These are phyloP conservation scores for Aegilops umbellulata DNA, from an alignment of 176 grass and related monocot species.

Conservation along the genomic window DNA sequence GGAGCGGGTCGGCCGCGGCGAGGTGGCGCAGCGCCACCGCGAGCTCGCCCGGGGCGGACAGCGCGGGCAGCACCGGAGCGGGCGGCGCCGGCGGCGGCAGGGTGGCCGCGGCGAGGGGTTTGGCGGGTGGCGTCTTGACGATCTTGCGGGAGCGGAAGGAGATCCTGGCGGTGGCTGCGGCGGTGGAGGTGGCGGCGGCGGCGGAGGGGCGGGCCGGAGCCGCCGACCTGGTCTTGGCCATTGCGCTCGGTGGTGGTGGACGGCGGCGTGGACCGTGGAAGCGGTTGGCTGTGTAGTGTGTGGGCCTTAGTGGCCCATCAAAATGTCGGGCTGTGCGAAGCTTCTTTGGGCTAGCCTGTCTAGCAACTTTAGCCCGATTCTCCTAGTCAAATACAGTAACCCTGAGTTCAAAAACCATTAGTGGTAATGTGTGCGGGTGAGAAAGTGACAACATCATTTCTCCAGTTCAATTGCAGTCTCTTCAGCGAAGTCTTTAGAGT, in stretches of 20 bases:
- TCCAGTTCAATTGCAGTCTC: too few species aligned
- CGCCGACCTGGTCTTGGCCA: slow-evolving; percentile 1
- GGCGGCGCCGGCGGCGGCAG: neutral
- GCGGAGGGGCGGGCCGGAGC: neutral
- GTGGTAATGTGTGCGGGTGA: too few species aligned
- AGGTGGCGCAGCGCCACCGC: slow-evolving; percentile 41
- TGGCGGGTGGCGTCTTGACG: slow-evolving; percentile 12
- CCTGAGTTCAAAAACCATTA: too few species aligned
- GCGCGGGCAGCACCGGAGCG: neutral
- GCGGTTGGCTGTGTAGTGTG: neutral
- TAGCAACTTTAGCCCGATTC: too few species aligned
- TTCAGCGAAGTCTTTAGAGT: too few species aligned
- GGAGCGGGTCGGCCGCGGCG: slow-evolving; percentile 33
- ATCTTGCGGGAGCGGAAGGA: slow-evolving; percentile 54
- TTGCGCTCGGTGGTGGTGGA: neutral
- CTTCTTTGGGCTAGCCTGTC: too few species aligned
- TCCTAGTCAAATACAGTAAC: too few species aligned
- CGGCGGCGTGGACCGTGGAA: neutral
- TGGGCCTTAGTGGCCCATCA: neutral
- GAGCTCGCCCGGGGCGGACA: slow-evolving; percentile 20
- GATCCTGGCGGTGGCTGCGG: slow-evolving; percentile 9
- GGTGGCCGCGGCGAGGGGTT: neutral
- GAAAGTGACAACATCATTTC: too few species aligned
- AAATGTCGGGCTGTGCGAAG: too few species aligned
- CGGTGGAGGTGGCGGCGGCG: slow-evolving; percentile 4